Evolutionary conservation across 2,329 filamentous ascomycete species (phyloP).

Genomic region (Celoporthe dispersa): DNA sequence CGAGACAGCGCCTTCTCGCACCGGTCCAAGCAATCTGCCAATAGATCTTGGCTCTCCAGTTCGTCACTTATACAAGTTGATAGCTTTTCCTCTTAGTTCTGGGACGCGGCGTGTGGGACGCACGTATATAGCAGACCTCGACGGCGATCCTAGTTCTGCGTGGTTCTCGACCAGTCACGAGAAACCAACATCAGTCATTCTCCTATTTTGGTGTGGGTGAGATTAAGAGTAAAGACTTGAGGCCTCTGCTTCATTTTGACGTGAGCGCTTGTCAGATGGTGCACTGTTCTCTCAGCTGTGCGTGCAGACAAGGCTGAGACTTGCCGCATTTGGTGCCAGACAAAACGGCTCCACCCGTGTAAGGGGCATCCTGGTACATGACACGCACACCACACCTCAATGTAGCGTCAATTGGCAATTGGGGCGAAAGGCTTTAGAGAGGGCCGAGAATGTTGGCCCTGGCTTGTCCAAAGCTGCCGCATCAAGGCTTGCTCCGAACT

Average conservation of each 20-base stretch:
- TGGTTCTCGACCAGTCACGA: no score
- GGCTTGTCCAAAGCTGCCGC: background rate
- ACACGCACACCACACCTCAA: background rate
- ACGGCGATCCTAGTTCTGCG: no score
- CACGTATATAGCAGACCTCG: no score
- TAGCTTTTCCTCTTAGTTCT: no score
- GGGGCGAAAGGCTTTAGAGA: background rate
- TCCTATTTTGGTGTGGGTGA: no score
- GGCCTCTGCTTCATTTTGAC: no score
- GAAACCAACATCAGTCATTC: no score
- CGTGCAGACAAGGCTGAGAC: background rate
- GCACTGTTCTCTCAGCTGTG: background rate
- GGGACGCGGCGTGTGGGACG: no score
- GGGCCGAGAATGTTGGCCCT: background rate
- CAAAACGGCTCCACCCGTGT: background rate
- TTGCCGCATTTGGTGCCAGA: background rate
- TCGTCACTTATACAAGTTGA: no score
- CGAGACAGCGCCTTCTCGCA: background rate
- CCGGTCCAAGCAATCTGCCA: background rate
- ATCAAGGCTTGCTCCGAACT: background rate
- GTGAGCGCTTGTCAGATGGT: no score
- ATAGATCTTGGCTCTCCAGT: fast-evolving
- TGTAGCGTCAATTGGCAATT: background rate
- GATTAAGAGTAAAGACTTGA: no score
- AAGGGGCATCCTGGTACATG: background rate